Base-by-base conservation (phyloP, 73 alveolate species). In the Stentor coeruleus region DNA sequence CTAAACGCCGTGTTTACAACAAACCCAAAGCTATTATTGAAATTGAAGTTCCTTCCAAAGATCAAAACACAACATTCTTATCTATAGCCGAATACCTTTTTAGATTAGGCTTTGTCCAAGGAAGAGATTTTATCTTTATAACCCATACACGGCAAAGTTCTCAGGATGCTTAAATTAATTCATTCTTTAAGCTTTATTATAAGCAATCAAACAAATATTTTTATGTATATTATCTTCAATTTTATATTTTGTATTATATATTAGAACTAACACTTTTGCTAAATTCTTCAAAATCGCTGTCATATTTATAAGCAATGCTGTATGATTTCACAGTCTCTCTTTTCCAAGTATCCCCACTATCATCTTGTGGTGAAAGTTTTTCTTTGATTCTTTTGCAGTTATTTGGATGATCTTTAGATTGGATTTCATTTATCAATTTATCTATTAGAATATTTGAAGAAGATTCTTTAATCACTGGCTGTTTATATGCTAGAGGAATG, bases 251-350 rank as follows among this genome's bases (percentile, higher is more conserved):
- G n/a, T n/a, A n/a, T n/a, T 57, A 57, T 57, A 20, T 57, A 11
- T 57, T 57, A 57, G 28, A 66, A 20, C n/a, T 66, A 14, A 20
- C n/a, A 11, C 79, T 33, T 0, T 33, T 31, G 33, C 79, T 66
- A 20, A 11, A 37, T 1, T 66, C 79, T 33, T 66, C 79, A 66
- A 66, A 66, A 33, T 66, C 79, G 39, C 79, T 66, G 39, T 66
- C 79, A 66, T 66, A 66, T 33, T 66, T 40, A 14, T 66, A 37
- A 20, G 37, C 79, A 2, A 66, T 66, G 39, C 79, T 66, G 39
- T 37, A 37, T 26, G 79, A 66, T 33, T 66, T 66, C 41, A 31
- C 33, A 14, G 33, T 11, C 36, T 66, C 79, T 33, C 33, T 66
- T 49, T 20, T 20, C 79, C 79, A 66, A 20, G 40, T 31, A 28